A percentile compares a stretch with the other conserved stretches of the same genome.
These are phyloP conservation scores for Podospora pseudoanserina DNA, from an alignment of 495 filamentous ascomycete genomes.

Conservation along the genomic window DNA sequence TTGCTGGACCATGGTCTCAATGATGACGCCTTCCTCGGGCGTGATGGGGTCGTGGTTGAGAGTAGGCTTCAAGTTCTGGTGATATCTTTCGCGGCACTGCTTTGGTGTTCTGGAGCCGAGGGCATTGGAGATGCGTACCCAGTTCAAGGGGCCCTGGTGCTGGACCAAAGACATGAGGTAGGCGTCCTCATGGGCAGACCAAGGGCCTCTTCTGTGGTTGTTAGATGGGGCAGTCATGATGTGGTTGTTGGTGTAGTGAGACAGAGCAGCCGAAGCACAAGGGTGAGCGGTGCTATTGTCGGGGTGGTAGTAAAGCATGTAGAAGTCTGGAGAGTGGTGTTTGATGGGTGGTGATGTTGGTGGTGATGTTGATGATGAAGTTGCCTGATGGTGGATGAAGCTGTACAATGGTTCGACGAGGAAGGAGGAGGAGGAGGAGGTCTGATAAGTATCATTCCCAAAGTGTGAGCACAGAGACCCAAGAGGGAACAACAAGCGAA, in stretches of 20 bases:
- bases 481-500: background rate
- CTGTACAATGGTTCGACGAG: background rate
- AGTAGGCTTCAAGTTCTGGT: slow-evolving; percentile 90
- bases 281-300: background rate
- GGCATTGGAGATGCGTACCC: slow-evolving; percentile 80
- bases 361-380: background rate
- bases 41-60: slow-evolving; percentile 92
- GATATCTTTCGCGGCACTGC: slow-evolving; percentile 92
- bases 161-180: slow-evolving; percentile 69
- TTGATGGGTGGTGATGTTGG: background rate
- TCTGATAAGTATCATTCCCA: background rate
- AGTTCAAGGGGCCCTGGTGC: slow-evolving; percentile 78
- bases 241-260: background rate
- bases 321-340: background rate
- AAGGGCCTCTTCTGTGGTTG: slow-evolving; percentile 58
- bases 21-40: slow-evolving; percentile 77
- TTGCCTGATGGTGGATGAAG: background rate
- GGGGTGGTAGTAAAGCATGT: background rate
- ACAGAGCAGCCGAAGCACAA: background rate
- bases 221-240: slow-evolving; percentile 3
- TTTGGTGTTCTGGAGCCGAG: slow-evolving; percentile 82
- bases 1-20: slow-evolving; percentile 74
- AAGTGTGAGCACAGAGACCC: background rate
- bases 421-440: background rate
- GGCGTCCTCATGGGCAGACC: slow-evolving; percentile 78